Conservation (phyloP, 768 basidiomycete genomes). For the Gloeopeniophorella convolvens region DNA sequence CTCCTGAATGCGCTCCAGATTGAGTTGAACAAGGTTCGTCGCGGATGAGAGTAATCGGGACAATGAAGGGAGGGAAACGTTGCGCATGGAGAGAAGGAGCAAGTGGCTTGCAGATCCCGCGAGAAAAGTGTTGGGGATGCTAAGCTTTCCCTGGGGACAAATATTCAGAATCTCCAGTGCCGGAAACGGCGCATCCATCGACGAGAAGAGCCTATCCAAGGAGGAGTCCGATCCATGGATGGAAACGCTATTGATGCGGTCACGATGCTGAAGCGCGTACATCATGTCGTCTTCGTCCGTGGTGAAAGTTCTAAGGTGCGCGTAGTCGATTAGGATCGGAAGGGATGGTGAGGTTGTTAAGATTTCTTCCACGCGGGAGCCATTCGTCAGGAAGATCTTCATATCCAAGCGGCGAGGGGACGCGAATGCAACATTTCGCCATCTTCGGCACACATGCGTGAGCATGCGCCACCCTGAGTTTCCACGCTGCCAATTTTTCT, state of each 20-base stretch:
- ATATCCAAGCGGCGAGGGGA: neutral
- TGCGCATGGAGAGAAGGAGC: neutral
- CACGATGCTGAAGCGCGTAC: neutral
- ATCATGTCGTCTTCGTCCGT: neutral
- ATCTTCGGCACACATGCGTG: neutral
- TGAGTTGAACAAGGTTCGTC: neutral
- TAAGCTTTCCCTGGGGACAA: rapidly evolving
- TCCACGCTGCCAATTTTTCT: neutral
- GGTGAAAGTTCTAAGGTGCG: neutral
- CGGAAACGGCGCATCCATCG: neutral
- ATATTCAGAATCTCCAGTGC: neutral
- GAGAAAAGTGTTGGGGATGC: neutral
- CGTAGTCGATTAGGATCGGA: neutral
- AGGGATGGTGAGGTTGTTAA: neutral
- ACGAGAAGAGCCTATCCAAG: neutral
- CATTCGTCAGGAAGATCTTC: neutral
- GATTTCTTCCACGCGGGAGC: neutral
- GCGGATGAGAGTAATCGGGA: neutral
- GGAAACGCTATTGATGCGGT: neutral
- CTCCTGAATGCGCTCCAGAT: neutral
- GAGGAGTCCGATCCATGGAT: neutral
- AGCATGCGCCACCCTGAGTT: neutral
- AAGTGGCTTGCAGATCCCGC: neutral
- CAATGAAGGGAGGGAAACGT: neutral
- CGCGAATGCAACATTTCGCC: neutral